phyloP scores from a whole-genome alignment of 495 filamentous ascomycete species.

The Parathielavia hyrcaniae region DNA sequence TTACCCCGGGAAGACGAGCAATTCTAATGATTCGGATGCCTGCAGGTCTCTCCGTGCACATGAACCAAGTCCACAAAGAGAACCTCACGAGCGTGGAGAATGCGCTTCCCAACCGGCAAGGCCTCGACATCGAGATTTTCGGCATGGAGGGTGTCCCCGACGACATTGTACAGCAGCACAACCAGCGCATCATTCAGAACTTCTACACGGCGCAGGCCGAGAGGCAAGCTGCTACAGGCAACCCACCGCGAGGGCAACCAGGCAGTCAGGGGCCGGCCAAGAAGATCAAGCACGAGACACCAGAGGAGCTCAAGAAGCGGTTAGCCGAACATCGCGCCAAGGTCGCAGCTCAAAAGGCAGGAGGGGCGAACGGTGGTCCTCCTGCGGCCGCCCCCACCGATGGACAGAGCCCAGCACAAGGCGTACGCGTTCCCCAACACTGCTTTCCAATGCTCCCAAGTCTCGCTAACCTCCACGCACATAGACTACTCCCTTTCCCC shows the following conservation, averaged over 20 bases:
- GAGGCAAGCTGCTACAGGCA: constrained; percentile 73
- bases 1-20: neutral
- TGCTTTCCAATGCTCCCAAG: neutral
- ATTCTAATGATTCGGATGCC: constrained; percentile 22
- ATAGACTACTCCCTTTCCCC: constrained; percentile 41
- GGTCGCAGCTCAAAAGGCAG: constrained; percentile 52
- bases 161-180: constrained; percentile 72
- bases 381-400: constrained; percentile 47
- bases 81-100: constrained; percentile 79
- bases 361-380: constrained; percentile 26
- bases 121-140: constrained; percentile 90
- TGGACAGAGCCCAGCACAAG: constrained; percentile 49
- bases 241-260: constrained; percentile 59
- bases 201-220: constrained; percentile 82
- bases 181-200: constrained; percentile 73
- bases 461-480: neutral
- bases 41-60: constrained; percentile 83
- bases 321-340: constrained; percentile 74
- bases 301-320: constrained; percentile 74
- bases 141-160: constrained; percentile 96
- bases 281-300: constrained; percentile 71
- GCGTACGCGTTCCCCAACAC: constrained; percentile 43
- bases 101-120: constrained; percentile 74
- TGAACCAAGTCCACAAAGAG: constrained; percentile 98
- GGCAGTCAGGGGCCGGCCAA: constrained; percentile 54